Base-by-base conservation (phyloP, 345 rosid species). In the Brassica juncea region DNA sequence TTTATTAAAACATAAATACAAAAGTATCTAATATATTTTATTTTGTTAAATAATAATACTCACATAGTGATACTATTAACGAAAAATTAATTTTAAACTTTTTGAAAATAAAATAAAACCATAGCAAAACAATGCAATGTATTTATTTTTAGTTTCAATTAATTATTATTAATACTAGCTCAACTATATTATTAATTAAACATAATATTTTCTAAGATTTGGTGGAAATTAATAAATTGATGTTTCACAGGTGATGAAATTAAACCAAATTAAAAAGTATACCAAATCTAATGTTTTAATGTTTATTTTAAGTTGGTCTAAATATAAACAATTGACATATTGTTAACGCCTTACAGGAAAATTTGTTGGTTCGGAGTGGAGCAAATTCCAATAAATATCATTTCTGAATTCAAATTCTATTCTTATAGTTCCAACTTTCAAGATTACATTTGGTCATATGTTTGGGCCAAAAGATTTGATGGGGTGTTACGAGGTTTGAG, bases 381-480 rank as follows among this genome's bases (percentile, higher is more conserved):
- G 23, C 21, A 34, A 55, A 71, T 32, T 32, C 21, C 19, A 71
- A 71, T 2, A 58, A 23, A 23, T 15, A 23, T 64, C 15, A 64
- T 6, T 42, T 67, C 12, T 10, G 6, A 60, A 31, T 74, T 47
- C 61, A 62, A 31, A 42, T 8, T 62, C n/a, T 63, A 11, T 4
- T 14, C 21, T 47, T 1, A 63, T 4, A 3, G 16, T 19, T 19
- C 1, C 21, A 19, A 19, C 21, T 11, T 16, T 12, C 44, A 73
- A 37, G 11, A 37, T 37, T 37, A 8, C 7, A 37, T 37, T 37
- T 37, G 44, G 44, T 25, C 8, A 32, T 30, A 58, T 19, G 9
- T 14, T 68, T 68, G 80, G 80, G 80, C 42, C 74, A 42, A 14
- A 42, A 42, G 12, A 8, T 58, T 6, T 59, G 52, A 59, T 68